Conservation (phyloP, 768 basidiomycete genomes). For the Gyrodon lividus region DNA sequence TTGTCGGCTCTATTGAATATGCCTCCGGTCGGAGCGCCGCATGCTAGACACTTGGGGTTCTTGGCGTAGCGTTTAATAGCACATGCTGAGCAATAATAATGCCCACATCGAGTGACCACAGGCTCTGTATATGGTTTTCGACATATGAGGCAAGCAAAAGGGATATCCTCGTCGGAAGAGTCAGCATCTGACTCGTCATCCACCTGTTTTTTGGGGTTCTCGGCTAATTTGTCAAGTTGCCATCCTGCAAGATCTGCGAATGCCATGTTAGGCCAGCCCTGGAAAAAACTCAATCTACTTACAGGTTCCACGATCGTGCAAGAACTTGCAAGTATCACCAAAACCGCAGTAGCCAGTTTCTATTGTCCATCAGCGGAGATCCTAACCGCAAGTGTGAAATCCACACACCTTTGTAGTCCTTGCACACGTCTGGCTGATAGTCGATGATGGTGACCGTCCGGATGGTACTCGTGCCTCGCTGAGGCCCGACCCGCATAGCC, state of each 20-base stretch:
- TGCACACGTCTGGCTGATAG: constrained; percentile 99
- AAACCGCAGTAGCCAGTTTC: constrained; percentile 99
- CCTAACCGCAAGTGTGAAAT: neutral
- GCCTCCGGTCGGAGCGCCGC: constrained; percentile 88
- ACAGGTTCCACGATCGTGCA: constrained; percentile 97
- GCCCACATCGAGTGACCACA: constrained; percentile 92
- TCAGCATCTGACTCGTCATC: constrained; percentile 61
- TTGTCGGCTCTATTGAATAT: constrained; percentile 97
- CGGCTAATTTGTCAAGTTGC: constrained; percentile 95
- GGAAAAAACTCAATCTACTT: constrained; percentile 33
- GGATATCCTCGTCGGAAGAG: constrained; percentile 83
- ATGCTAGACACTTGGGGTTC: constrained; percentile 95
- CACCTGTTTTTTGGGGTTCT: constrained; percentile 61
- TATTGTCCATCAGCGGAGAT: constrained; percentile 33
- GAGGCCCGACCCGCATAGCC: constrained; percentile 83
- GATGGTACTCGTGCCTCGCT: constrained; percentile 75
- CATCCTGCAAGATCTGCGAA: constrained; percentile 88
- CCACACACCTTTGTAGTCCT: constrained; percentile 94
- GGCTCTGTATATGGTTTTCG: constrained; percentile 94
- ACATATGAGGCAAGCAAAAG: constrained; percentile 98
- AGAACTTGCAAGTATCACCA: constrained; percentile 98
- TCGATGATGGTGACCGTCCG: constrained; percentile 93
- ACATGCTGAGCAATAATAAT: constrained; percentile 94
- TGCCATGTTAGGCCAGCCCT: constrained; percentile 6
- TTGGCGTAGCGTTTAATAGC: constrained; percentile 93